These are phyloP conservation scores for Hypoxylon lienhwacheense DNA, from an alignment of 495 filamentous ascomycete species.

Conservation along the genomic window DNA sequence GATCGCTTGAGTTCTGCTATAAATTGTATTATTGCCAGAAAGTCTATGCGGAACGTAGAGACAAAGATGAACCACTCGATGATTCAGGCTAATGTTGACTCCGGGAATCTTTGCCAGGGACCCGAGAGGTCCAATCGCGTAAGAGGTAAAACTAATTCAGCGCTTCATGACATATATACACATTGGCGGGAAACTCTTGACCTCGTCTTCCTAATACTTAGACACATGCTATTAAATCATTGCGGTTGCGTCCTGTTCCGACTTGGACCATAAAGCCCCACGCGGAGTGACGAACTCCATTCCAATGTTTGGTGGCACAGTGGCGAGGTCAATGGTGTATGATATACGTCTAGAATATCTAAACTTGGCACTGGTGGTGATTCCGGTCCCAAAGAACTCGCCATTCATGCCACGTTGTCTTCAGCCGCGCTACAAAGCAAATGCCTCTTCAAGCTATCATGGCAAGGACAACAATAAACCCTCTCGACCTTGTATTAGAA, in stretches of 20 bases:
- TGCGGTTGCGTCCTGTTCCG: conserved; percentile 16
- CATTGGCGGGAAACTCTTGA: conserved; percentile 14
- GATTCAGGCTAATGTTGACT: conserved; percentile 30
- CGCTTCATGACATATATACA: conserved; percentile 14
- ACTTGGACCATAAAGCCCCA: conserved; percentile 17
- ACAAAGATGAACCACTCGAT: conserved; percentile 5
- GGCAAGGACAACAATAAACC: conserved; percentile 10
- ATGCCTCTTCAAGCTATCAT: conserved; percentile 14
- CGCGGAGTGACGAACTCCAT: conserved; percentile 33
- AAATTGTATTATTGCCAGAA: conserved; percentile 20
- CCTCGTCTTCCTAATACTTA: conserved; percentile 19
- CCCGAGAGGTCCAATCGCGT: conserved; percentile 25
- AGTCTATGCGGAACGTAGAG: conserved; percentile 24
- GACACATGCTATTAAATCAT: conserved; percentile 26
- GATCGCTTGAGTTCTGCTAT: conserved; percentile 4
- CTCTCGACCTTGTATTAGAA: conserved; percentile 26
- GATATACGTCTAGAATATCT: background rate
- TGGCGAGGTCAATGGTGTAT: background rate
- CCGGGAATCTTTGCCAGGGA: conserved; percentile 26
- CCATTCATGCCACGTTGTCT: conserved; percentile 29
- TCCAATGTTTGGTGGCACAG: conserved; percentile 11
- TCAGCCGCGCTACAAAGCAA: conserved; percentile 22
- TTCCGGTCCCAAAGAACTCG: conserved; percentile 7
- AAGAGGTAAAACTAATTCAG: conserved; percentile 29
- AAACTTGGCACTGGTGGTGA: conserved; percentile 9